Conservation (phyloP, 495 filamentous ascomycete genomes). For the Chaetomidium leptoderma region DNA sequence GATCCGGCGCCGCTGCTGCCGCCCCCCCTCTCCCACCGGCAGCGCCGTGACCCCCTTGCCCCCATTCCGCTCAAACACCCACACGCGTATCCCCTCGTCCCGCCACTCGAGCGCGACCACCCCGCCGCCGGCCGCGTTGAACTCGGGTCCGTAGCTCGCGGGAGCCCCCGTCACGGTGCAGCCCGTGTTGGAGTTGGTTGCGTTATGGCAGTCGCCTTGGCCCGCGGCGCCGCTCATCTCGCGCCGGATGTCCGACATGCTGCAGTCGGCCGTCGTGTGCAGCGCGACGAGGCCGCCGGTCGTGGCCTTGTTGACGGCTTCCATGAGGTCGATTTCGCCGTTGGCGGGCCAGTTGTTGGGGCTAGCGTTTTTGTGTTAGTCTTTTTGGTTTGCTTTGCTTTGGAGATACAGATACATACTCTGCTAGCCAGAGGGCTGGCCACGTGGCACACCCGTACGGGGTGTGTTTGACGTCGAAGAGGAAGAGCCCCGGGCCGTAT, state of each 20-base stretch:
- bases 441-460: slow-evolving; percentile 56
- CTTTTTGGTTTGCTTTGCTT: not conserved
- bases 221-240: slow-evolving; percentile 42
- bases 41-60: slow-evolving; percentile 47
- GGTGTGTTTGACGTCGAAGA: slow-evolving; percentile 57
- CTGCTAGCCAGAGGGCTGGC: slow-evolving; percentile 55
- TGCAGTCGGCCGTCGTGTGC: slow-evolving; percentile 60
- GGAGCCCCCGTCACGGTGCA: slow-evolving; percentile 45
- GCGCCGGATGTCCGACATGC: slow-evolving; percentile 47
- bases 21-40: not conserved
- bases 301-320: slow-evolving; percentile 56
- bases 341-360: slow-evolving; percentile 61
- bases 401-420: slow-evolving; percentile 11
- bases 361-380: slow-evolving; percentile 3
- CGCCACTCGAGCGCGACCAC: slow-evolving; percentile 65
- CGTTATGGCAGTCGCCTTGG: slow-evolving; percentile 51
- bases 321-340: slow-evolving; percentile 73
- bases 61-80: slow-evolving; percentile 50
- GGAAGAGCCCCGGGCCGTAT: slow-evolving; percentile 54
- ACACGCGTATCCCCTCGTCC: slow-evolving; percentile 54
- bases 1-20: slow-evolving; percentile 42
- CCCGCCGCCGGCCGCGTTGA: slow-evolving; percentile 57
- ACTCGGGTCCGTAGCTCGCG: slow-evolving; percentile 50
- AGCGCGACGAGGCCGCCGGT: slow-evolving; percentile 59
- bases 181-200: slow-evolving; percentile 51